Evolutionary conservation across 768 basidiomycete species (phyloP).

Genomic region (Suillus decipiens): DNA sequence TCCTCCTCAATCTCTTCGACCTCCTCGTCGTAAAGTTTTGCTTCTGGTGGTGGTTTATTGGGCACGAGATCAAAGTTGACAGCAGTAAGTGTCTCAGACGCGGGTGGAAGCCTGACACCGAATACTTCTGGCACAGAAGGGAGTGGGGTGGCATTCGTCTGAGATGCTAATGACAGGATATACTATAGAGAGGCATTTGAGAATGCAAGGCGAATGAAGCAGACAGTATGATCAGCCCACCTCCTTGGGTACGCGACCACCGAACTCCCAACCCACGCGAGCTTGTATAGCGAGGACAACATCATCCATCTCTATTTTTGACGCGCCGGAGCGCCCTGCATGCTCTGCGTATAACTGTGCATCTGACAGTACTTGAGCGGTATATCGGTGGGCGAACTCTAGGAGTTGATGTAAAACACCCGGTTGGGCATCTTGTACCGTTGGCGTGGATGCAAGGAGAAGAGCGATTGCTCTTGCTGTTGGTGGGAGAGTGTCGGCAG

Average conservation of each 20-base stretch:
- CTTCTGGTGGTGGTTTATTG: conserved; percentile 78
- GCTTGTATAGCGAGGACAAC: conserved; percentile 81
- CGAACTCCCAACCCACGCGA: conserved; percentile 91
- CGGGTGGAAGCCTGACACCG: conserved; percentile 77
- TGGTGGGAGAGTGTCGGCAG: conserved; percentile 73
- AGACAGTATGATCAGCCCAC: conserved; percentile 39
- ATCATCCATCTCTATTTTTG: conserved; percentile 82
- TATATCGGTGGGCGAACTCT: conserved; percentile 85
- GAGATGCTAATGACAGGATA: conserved; percentile 74
- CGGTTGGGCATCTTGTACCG: conserved; percentile 85
- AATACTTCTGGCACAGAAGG: conserved; percentile 88
- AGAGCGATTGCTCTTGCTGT: conserved; percentile 84
- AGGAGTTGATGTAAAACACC: conserved; percentile 85
- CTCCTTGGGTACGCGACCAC: conserved; percentile 87
- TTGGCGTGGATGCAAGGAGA: conserved; percentile 78
- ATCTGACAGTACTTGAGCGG: conserved; percentile 80
- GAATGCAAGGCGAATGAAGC: conserved; percentile 7
- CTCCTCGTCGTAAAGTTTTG: conserved; percentile 78
- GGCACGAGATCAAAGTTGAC: conserved; percentile 88
- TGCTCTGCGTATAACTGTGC: conserved; percentile 88
- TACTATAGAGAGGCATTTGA: conserved; percentile 47
- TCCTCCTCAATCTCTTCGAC: conserved; percentile 77
- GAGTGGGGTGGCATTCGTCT: conserved; percentile 79
- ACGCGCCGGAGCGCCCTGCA: conserved; percentile 61
- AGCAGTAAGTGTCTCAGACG: conserved; percentile 68